Base-by-base conservation (phyloP, 2,329 filamentous ascomycete species). In the Endothia cerciana region DNA sequence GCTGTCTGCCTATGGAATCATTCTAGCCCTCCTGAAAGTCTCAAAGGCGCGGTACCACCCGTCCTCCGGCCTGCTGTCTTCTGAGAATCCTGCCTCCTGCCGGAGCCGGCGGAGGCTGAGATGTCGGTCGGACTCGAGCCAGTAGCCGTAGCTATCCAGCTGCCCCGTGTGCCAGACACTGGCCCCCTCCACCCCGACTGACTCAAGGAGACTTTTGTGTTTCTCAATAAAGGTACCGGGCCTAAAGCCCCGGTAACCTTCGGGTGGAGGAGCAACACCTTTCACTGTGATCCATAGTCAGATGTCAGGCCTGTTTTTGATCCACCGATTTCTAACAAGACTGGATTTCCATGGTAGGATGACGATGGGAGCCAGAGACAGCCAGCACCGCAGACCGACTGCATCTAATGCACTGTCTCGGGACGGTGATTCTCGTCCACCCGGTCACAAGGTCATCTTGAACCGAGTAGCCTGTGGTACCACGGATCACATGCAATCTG, bases 121-220 rank as follows among this genome's bases (percentile, higher is more conserved):
- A 60, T 83, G 79, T 30, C 81, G 75, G 67, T 84, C 81, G 67
- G 84, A 83, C 6, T 77, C 78, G 60, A 84, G 72, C 80, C 81
- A 78, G 72, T 76, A 77, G 33, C 81, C 78, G n/a, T 82, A 73
- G 66, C 77, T 74, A 70, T 83, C 76, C 53, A 82, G 67, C 70
- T 82, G 75, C 63, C 73, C 67, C 28, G 72, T 72, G 0, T 79
- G 0, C 78, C 79, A 2, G 71, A 70, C 2, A 53, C 67, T 3
- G 70, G 30, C 2, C 73, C 78, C 56, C 70, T 76, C 0, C 59
- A 38, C 5, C 62, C 65, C 0, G 71, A 76, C 11, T 65, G 60
- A 7, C 73, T 58, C 41, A 40, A 81, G 80, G 0, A 76, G 6
- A 15, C 73, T 67, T 41, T 63, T 72, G 59, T 77, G 40, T 60